Evolutionary conservation across 495 filamentous ascomycete genomes (phyloP).

Genomic region (Penicillium silybi): DNA sequence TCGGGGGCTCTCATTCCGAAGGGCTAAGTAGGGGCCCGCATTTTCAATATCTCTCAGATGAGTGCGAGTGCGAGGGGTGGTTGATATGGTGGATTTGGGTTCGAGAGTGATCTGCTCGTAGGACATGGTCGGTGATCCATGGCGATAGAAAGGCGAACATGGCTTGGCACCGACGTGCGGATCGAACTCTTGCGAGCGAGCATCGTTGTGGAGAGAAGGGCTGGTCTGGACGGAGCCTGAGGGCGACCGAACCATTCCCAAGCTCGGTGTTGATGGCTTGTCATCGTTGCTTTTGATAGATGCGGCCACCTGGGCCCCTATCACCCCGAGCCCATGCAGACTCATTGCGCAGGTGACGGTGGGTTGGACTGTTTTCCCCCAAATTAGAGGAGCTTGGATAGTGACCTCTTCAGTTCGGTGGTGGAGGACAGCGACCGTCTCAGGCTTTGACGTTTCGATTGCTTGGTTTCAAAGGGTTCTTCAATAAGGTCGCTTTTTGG

Average conservation of each 20-base stretch:
- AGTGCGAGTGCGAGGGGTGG: constrained; percentile 8
- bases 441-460: constrained; percentile 7
- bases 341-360: constrained; percentile 14
- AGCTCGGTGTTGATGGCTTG: constrained; percentile 14
- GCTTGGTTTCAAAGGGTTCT: not conserved
- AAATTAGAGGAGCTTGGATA: constrained; percentile 13
- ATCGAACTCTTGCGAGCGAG: constrained; percentile 33
- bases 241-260: constrained; percentile 7
- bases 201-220: constrained; percentile 10
- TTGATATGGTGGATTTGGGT: constrained; percentile 35
- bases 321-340: constrained; percentile 30
- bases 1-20: constrained; percentile 18
- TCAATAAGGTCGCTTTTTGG: not conserved
- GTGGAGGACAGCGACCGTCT: constrained; percentile 10
- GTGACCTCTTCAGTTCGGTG: constrained; percentile 3
- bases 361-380: not conserved
- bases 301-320: constrained; percentile 29
- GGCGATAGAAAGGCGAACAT: constrained; percentile 58
- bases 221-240: constrained; percentile 19
- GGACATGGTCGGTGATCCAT: constrained; percentile 47
- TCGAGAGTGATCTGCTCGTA: constrained; percentile 40
- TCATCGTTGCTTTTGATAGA: constrained; percentile 26
- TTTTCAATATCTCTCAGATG: constrained; percentile 30
- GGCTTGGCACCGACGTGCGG: constrained; percentile 45
- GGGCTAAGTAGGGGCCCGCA: constrained; percentile 15